Conservation (phyloP, 495 filamentous ascomycete genomes). For the Lindgomyces ingoldianus region DNA sequence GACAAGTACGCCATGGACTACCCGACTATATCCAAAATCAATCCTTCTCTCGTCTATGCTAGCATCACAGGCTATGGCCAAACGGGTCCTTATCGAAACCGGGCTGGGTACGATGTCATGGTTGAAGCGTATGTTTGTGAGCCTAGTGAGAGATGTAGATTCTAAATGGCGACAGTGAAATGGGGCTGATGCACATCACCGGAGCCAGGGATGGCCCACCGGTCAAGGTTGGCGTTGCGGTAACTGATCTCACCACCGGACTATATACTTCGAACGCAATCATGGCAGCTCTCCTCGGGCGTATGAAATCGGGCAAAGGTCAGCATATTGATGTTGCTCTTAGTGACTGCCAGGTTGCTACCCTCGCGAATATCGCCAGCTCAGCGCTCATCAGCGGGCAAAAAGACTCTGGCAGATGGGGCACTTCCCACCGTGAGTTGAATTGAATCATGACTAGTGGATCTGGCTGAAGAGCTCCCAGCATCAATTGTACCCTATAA, state of each 20-base stretch:
- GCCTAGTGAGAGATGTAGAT: background rate
- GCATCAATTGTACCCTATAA: conserved; percentile 95
- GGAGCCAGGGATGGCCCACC: conserved; percentile 83
- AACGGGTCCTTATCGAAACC: conserved; percentile 83
- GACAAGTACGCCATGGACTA: conserved; percentile 91
- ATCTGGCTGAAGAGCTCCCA: conserved; percentile 44
- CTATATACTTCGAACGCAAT: conserved; percentile 97
- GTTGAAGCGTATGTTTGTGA: conserved; percentile 68
- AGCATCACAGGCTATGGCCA: conserved; percentile 82
- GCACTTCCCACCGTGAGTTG: conserved; percentile 88
- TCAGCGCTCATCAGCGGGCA: conserved; percentile 87
- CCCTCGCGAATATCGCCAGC: conserved; percentile 88
- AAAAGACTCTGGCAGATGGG: conserved; percentile 86
- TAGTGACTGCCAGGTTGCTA: conserved; percentile 93
- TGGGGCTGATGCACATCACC: conserved; percentile 98
- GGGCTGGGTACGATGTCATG: conserved; percentile 98
- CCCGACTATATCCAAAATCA: conserved; percentile 71
- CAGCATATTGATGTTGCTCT: conserved; percentile 92
- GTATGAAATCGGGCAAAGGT: conserved; percentile 68
- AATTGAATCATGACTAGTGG: background rate
- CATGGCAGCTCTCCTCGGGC: conserved; percentile 84
- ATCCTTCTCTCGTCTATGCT: conserved; percentile 73
- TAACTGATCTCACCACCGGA: conserved; percentile 93
- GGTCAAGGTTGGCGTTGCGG: conserved; percentile 95
- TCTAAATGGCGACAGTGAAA: conserved; percentile 55